Evolutionary conservation across 2,329 filamentous ascomycete genomes (phyloP).

Genomic region (Phaeosphaeria sp.): DNA sequence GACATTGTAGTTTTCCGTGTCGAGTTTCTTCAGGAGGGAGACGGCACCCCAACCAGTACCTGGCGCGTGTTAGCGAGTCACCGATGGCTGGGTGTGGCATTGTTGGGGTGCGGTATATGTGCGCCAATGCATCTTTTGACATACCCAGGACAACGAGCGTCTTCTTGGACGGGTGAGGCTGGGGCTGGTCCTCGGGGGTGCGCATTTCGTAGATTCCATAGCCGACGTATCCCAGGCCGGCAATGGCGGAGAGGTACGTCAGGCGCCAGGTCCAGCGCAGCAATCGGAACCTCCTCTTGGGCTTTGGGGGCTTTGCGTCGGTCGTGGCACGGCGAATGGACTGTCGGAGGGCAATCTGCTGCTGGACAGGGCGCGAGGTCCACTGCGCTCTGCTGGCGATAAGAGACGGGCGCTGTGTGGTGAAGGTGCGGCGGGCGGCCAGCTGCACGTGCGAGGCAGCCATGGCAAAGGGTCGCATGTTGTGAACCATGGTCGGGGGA

Average conservation of each 20-base stretch:
- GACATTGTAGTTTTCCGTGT: constrained; percentile 99
- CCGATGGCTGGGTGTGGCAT: constrained; percentile 2
- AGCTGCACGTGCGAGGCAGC: constrained; percentile 40
- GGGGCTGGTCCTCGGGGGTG: constrained; percentile 79
- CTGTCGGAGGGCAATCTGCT: constrained; percentile 46
- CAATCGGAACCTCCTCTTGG: constrained; percentile 65
- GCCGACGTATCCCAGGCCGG: constrained; percentile 71
- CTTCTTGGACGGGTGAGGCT: constrained; percentile 89
- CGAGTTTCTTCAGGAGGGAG: constrained; percentile 96
- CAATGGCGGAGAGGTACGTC: constrained; percentile 77
- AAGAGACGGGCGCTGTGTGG: constrained; percentile 42
- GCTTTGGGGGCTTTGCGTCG: constrained; percentile 40
- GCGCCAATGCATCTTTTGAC: constrained; percentile 16
- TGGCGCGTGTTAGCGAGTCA: constrained; percentile 50
- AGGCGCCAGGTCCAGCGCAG: constrained; percentile 85
- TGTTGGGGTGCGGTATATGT: not conserved
- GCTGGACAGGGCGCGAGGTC: constrained; percentile 41
- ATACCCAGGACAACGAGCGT: constrained; percentile 93
- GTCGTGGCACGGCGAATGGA: constrained; percentile 43
- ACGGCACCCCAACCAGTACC: constrained; percentile 97
- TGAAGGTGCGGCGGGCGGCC: constrained; percentile 44
- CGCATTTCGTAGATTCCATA: constrained; percentile 85
- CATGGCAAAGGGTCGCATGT: constrained; percentile 45
- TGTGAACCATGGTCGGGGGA: constrained; percentile 41
- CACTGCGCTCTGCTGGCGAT: constrained; percentile 43